A percentile compares a stretch with the other conserved stretches of the same genome.
Conservation (phyloP, 225 moss, liverwort and hornwort genomes). For the Sphagnum tenellum region DNA sequence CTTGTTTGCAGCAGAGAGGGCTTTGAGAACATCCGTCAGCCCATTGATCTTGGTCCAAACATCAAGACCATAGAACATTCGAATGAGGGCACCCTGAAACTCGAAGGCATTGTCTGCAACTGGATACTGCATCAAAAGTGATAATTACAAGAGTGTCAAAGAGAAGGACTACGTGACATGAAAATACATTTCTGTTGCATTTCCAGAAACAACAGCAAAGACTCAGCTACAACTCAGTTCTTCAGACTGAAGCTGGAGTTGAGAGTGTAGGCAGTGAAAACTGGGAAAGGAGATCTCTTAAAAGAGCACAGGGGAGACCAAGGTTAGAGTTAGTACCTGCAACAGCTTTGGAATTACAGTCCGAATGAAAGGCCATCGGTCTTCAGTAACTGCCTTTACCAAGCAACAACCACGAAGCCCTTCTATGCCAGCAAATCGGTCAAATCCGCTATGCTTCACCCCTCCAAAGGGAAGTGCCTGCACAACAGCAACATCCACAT, state of each 20-base stretch:
- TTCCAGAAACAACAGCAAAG: no score
- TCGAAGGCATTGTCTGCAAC: constrained; percentile 40
- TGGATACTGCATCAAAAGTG: constrained; percentile 30
- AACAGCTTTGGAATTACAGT: constrained; percentile 33
- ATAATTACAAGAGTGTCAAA: not conserved
- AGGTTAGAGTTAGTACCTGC: constrained; percentile 16
- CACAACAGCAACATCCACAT: not conserved
- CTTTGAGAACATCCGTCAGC: constrained; percentile 19
- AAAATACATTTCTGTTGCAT: no score
- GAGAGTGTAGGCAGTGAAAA: no score
- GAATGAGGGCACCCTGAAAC: constrained; percentile 28
- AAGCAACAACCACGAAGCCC: constrained; percentile 41
- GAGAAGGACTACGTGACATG: no score
- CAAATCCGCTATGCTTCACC: constrained; percentile 45
- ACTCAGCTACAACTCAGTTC: no score
- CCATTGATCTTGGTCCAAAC: constrained; percentile 25
- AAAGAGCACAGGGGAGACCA: not conserved
- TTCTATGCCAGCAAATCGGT: constrained; percentile 42
- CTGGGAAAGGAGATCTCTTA: not conserved
- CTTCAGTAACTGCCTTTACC: constrained; percentile 36
- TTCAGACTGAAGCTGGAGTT: no score
- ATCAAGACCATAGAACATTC: constrained; percentile 31
- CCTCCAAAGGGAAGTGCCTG: constrained; percentile 58
- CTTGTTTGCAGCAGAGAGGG: constrained; percentile 17
- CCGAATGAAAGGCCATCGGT: constrained; percentile 31